phyloP scores from a whole-genome alignment of 495 filamentous ascomycete genomes.

The Cudoniella acicularis region DNA sequence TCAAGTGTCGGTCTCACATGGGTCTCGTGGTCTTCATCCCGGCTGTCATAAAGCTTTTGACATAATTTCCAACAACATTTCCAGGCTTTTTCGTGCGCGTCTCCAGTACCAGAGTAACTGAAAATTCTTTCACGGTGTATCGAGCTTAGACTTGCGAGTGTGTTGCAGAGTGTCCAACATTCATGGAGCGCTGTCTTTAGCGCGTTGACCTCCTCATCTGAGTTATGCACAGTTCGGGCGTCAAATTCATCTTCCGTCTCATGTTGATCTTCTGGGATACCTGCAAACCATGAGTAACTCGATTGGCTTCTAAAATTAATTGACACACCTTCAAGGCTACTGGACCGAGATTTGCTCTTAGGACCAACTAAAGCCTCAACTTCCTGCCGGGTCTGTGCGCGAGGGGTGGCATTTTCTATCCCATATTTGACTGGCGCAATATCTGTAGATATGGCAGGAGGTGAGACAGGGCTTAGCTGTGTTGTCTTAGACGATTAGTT shows the following conservation, averaged over 20 bases:
- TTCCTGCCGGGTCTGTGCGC: conserved; percentile 74
- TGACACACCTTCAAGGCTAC: conserved; percentile 66
- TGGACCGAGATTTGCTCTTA: conserved; percentile 38
- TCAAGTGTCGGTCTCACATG: conserved; percentile 77
- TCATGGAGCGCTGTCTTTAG: conserved; percentile 77
- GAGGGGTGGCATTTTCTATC: conserved; percentile 70
- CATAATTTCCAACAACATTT: conserved; percentile 89
- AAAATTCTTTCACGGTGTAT: conserved; percentile 78
- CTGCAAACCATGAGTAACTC: conserved; percentile 30
- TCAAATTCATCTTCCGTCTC: conserved; percentile 32
- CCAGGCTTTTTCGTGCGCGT: conserved; percentile 82
- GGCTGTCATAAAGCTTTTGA: conserved; percentile 78
- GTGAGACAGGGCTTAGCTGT: conserved; percentile 45
- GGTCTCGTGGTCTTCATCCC: conserved; percentile 66
- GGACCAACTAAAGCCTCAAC: conserved; percentile 49
- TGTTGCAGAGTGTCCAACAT: conserved; percentile 94
- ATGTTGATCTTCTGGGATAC: conserved; percentile 43
- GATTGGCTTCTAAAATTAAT: not conserved
- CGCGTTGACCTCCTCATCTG: conserved; percentile 64
- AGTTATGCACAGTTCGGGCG: conserved; percentile 36
- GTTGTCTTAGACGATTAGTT: conserved; percentile 13
- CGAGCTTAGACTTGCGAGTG: conserved; percentile 77
- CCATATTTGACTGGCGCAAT: conserved; percentile 59
- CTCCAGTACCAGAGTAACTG: conserved; percentile 61
- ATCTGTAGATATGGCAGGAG: conserved; percentile 66